Percentiles rank a stretch among this genome's conserved stretches.
These are phyloP conservation scores for Sisymbrium altissimum DNA, from an alignment of 345 rosid species.

Conservation along the genomic window DNA sequence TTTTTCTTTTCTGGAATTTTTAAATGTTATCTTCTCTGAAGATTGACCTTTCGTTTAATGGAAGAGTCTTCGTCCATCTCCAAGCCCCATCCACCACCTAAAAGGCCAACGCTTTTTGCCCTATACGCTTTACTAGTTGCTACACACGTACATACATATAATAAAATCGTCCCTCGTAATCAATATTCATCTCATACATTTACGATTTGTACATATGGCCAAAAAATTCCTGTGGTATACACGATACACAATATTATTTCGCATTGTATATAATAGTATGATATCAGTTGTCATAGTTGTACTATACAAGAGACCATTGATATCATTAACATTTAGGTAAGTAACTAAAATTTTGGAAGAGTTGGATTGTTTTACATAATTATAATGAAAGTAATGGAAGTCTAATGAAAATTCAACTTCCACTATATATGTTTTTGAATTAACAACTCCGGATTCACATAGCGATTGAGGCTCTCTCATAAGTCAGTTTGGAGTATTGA, in stretches of 20 bases:
- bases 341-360: not conserved
- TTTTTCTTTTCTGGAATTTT: not conserved
- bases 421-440: not conserved
- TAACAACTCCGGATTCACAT: not conserved
- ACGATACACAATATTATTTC: not conserved
- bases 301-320: not conserved
- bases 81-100: slow-evolving; percentile 22
- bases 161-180: not conserved
- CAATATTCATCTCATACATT: not conserved
- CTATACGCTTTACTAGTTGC: slow-evolving; percentile 13
- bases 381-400: not conserved
- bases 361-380: not conserved
- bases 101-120: slow-evolving; percentile 28
- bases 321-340: not conserved
- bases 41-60: slow-evolving; percentile 28
- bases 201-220: not conserved
- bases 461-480: not conserved
- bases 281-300: not conserved
- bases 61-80: slow-evolving; percentile 6
- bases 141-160: slow-evolving; percentile 8
- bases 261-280: not conserved
- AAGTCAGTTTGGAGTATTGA: slow-evolving; percentile 1
- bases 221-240: not conserved
- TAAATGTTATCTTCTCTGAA: not conserved
- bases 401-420: not conserved